These are phyloP conservation scores for Mycena alexandri DNA, from an alignment of 768 basidiomycete species.

Conservation along the genomic window DNA sequence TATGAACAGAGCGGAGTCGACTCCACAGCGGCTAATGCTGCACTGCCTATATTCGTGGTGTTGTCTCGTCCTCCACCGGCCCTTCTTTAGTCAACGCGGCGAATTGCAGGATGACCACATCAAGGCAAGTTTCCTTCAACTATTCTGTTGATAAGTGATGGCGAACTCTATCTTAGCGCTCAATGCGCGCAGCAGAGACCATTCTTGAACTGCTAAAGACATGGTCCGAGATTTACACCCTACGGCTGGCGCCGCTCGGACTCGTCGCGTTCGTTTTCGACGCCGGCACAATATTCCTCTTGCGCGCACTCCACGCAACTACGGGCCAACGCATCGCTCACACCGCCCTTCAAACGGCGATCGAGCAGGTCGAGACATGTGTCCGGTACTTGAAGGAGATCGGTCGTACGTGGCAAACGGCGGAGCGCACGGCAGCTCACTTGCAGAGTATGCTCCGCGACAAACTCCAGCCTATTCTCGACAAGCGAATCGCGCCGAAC, in stretches of 20 bases:
- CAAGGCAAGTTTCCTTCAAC: conserved; percentile 23
- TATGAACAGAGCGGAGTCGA: conserved; percentile 39
- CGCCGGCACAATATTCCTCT: conserved; percentile 54
- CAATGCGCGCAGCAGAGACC: conserved; percentile 49
- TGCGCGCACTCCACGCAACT: conserved; percentile 50
- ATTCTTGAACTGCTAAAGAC: conserved; percentile 48
- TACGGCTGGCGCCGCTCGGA: conserved; percentile 53
- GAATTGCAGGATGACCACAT: conserved; percentile 29
- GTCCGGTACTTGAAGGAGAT: conserved; percentile 21
- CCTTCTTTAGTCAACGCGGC: conserved; percentile 34
- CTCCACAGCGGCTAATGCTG: conserved; percentile 49
- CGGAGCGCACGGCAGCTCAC: conserved; percentile 8
- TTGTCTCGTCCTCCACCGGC: conserved; percentile 54
- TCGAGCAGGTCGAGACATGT: conserved; percentile 29
- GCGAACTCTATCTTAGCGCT: conserved; percentile 30
- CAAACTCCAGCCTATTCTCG: conserved; percentile 17
- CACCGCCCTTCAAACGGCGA: conserved; percentile 23
- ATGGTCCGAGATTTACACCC: conserved; percentile 50
- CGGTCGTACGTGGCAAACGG: conserved; percentile 13
- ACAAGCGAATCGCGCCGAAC: conserved; percentile 10
- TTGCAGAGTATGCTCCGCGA: conserved; percentile 12
- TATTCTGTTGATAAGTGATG: no score
- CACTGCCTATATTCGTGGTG: conserved; percentile 52
- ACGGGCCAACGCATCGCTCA: conserved; percentile 29
- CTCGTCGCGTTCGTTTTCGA: conserved; percentile 52